These are phyloP conservation scores for Scheffersomyces cryptocercus DNA, from an alignment of 1,139 yeast species.

Conservation along the genomic window DNA sequence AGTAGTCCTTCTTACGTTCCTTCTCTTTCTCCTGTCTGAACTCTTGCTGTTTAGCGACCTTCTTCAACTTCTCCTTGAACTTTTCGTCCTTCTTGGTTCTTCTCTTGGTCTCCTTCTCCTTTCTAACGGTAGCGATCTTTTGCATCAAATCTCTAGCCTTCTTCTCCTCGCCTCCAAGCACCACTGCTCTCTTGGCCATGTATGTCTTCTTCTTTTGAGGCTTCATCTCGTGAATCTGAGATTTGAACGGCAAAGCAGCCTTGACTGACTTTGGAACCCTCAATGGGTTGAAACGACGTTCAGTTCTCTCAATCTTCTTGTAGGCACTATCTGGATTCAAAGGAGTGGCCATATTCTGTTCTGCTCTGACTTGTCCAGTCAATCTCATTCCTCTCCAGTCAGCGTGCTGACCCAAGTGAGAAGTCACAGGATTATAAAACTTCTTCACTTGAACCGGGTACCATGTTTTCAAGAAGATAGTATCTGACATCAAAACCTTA, in stretches of 20 bases:
- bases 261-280: slow-evolving; percentile 81
- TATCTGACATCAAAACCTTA: slow-evolving; percentile 86
- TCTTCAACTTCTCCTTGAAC: slow-evolving; percentile 73
- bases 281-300: slow-evolving; percentile 83
- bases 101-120: slow-evolving; percentile 82
- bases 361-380: slow-evolving; percentile 92
- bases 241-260: slow-evolving; percentile 81
- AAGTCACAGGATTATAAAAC: slow-evolving; percentile 95
- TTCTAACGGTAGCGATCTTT: slow-evolving; percentile 79
- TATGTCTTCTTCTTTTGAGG: slow-evolving; percentile 86
- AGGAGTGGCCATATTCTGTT: slow-evolving; percentile 65
- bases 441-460: slow-evolving; percentile 88
- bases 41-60: slow-evolving; percentile 72
- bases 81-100: slow-evolving; percentile 74
- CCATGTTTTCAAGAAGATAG: slow-evolving; percentile 92
- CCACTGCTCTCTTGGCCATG: slow-evolving; percentile 90
- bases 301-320: slow-evolving; percentile 80
- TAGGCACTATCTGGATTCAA: slow-evolving; percentile 67
- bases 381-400: slow-evolving; percentile 97
- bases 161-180: slow-evolving; percentile 89
- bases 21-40: slow-evolving; percentile 71
- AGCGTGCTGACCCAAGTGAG: slow-evolving; percentile 71
- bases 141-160: slow-evolving; percentile 88
- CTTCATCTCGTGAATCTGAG: slow-evolving; percentile 85
- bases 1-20: slow-evolving; percentile 85